A percentile compares a stretch with the other conserved stretches of the same genome.
Evolutionary conservation across 1,284 basidiomycete genomes (phyloP).

Genomic region (Irpex rosettiformis): DNA sequence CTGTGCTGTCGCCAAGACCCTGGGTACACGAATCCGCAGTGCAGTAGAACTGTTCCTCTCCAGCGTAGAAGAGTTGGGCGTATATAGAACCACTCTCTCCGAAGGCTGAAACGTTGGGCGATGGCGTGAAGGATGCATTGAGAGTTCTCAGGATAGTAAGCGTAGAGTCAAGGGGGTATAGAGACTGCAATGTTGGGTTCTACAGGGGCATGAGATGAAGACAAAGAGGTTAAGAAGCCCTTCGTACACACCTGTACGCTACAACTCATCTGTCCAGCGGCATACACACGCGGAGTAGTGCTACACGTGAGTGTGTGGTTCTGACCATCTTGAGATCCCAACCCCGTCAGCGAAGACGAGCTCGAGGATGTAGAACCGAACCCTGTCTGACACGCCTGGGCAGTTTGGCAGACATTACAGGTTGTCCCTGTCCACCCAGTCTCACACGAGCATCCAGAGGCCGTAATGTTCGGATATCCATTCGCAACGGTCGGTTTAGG

Average conservation of each 20-base stretch:
- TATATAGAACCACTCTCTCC: constrained; percentile 54
- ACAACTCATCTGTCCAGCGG: constrained; percentile 73
- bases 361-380: constrained; percentile 36
- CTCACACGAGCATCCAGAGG: constrained; percentile 61
- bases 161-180: constrained; percentile 66
- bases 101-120: constrained; percentile 61
- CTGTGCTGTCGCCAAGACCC: constrained; percentile 36
- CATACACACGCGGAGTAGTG: constrained; percentile 54
- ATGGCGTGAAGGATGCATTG: constrained; percentile 62
- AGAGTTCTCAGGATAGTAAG: constrained; percentile 78
- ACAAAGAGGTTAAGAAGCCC: constrained; percentile 11
- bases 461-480: constrained; percentile 58
- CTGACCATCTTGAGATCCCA: constrained; percentile 25
- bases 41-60: constrained; percentile 85
- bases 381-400: constrained; percentile 58
- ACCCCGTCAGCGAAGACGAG: constrained; percentile 14
- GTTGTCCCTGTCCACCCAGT: constrained; percentile 73
- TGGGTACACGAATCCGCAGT: constrained; percentile 68
- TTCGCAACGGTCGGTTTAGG: constrained; percentile 32
- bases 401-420: constrained; percentile 71
- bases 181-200: constrained; percentile 75
- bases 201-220: constrained; percentile 24
- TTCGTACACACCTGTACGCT: constrained; percentile 56
- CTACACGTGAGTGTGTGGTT: constrained; percentile 68
- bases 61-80: constrained; percentile 82